A percentile compares a stretch with the other conserved stretches of the same genome.
Conservation (phyloP, 306 rosid genomes). For the Vigna nakashimae region DNA sequence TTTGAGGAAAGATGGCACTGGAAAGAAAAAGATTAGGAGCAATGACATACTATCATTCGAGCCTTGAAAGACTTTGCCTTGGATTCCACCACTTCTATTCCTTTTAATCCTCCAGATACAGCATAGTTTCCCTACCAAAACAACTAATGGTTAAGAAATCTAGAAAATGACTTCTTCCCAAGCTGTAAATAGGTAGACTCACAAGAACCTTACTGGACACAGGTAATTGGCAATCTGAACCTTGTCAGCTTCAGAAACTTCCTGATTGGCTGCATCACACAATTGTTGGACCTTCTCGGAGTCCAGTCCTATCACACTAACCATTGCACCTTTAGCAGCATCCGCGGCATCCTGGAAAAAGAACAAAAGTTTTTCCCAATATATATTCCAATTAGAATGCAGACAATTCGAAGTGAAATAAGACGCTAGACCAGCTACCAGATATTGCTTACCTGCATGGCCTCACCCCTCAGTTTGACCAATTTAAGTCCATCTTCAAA, state of each 20-base stretch:
- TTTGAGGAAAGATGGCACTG: conserved; percentile 12
- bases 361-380: conserved; percentile 19
- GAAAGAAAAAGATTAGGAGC: conserved; percentile 27
- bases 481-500: conserved; percentile 98
- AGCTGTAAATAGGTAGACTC: conserved; percentile 36
- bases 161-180: conserved; percentile 31
- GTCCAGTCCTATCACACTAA: conserved; percentile 90
- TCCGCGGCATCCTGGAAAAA: conserved; percentile 83
- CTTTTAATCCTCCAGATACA: conserved; percentile 96
- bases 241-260: conserved; percentile 79
- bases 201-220: conserved; percentile 75
- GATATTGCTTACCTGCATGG: conserved; percentile 84
- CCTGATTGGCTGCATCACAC: conserved; percentile 95
- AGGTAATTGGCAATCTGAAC: conserved; percentile 97
- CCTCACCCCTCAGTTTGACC: conserved; percentile 97
- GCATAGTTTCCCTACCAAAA: conserved; percentile 88
- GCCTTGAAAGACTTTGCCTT: conserved; percentile 99
- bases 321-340: conserved; percentile 92
- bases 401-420: conserved; percentile 19
- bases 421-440: conserved; percentile 36
- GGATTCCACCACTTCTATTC: conserved; percentile 87
- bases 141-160: conserved; percentile 9
- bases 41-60: conserved; percentile 82
- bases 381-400: background rate
- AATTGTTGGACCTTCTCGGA: conserved; percentile 89